Conservation (phyloP, 2,329 filamentous ascomycete genomes). For the Coniochaeta sp. region DNA sequence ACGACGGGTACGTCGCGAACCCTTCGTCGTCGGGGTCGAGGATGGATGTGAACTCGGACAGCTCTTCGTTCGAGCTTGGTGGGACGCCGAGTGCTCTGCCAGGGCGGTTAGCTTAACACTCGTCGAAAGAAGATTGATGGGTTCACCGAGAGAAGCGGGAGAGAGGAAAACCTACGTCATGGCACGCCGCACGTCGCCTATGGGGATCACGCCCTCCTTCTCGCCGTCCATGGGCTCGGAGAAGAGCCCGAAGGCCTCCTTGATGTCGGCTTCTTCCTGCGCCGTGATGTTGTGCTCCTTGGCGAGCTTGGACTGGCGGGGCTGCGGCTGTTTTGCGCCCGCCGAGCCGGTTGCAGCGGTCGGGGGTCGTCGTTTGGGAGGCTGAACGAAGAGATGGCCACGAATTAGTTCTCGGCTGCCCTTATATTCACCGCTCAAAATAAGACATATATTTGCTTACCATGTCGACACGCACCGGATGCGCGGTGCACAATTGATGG, state of each 20-base stretch:
- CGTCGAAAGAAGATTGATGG: background rate
- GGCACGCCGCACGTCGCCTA: slow-evolving; percentile 61
- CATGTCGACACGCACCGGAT: background rate
- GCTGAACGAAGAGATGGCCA: slow-evolving; percentile 23
- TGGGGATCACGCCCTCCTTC: slow-evolving; percentile 63
- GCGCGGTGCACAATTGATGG: background rate
- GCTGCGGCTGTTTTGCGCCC: slow-evolving; percentile 27
- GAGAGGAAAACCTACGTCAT: slow-evolving; percentile 51
- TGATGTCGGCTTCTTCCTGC: slow-evolving; percentile 82
- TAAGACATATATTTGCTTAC: background rate
- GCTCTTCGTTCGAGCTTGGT: slow-evolving; percentile 55
- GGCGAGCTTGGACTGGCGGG: slow-evolving; percentile 77
- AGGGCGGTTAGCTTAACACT: background rate
- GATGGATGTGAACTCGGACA: slow-evolving; percentile 68
- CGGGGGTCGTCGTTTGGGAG: slow-evolving; percentile 44
- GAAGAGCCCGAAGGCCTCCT: slow-evolving; percentile 83
- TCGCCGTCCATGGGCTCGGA: slow-evolving; percentile 62
- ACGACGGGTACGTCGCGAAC: slow-evolving; percentile 70
- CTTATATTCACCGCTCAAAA: background rate
- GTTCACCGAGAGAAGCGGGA: background rate
- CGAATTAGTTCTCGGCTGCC: too few species aligned
- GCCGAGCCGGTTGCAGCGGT: slow-evolving; percentile 13
- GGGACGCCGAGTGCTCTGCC: slow-evolving; percentile 73
- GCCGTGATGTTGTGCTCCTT: slow-evolving; percentile 83
- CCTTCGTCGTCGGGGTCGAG: slow-evolving; percentile 79